Evolutionary conservation across 108 stramenopile genomes (phyloP).

Genomic region (Nitzschia palea): DNA sequence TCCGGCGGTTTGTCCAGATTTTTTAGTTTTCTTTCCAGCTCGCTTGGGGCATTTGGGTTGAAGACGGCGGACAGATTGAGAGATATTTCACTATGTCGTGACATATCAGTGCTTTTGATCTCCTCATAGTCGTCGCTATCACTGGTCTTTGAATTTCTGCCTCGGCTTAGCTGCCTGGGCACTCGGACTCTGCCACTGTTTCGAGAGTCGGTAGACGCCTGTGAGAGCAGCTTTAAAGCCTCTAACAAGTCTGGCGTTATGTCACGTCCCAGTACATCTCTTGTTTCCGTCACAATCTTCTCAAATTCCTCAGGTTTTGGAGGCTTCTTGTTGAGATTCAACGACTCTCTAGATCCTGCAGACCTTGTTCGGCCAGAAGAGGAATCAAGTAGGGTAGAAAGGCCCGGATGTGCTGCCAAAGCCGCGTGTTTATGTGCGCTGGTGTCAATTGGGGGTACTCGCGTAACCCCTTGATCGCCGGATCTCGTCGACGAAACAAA

Average conservation of each 20-base stretch:
- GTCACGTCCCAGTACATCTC: constrained; percentile 2
- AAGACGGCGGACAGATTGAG: constrained; percentile 19
- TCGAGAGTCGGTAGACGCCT: neutral
- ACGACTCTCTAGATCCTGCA: no score
- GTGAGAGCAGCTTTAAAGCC: constrained; percentile 7
- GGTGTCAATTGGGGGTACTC: no score
- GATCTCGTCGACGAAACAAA: no score
- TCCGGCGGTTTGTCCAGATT: neutral
- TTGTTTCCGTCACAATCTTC: constrained; percentile 1
- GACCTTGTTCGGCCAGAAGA: no score
- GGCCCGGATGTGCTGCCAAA: no score
- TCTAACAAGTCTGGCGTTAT: constrained; percentile 8
- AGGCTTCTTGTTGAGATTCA: neutral
- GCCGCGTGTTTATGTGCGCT: no score
- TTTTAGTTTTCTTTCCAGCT: constrained; percentile 8
- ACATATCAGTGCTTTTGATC: constrained; percentile 15
- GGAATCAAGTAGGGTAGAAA: no score
- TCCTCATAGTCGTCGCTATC: constrained; percentile 1
- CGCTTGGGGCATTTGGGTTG: neutral
- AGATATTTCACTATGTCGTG: constrained; percentile 18
- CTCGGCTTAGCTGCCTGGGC: neutral
- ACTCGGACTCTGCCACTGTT: neutral
- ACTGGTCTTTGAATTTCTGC: neutral
- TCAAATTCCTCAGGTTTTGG: constrained; percentile 7
- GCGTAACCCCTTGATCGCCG: no score